phyloP scores from a whole-genome alignment of 345 rosid species.

The Citrus unshiu region DNA sequence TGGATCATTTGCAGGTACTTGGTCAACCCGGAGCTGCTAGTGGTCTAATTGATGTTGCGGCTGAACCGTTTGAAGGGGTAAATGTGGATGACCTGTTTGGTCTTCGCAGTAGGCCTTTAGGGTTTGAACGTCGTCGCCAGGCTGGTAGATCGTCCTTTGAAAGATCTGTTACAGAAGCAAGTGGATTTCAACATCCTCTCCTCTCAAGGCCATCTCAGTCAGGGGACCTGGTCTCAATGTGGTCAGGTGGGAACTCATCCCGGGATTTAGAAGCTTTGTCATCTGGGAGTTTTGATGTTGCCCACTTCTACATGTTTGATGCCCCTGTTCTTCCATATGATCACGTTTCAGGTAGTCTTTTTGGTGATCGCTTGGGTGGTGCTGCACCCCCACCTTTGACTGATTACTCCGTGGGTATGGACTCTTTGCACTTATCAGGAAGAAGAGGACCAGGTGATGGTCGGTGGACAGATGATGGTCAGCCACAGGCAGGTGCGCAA shows the following conservation, averaged over 20 bases:
- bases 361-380: constrained; percentile 66
- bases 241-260: constrained; percentile 64
- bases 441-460: constrained; percentile 85
- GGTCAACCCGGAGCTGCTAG: constrained; percentile 76
- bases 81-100: constrained; percentile 94
- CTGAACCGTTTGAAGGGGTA: constrained; percentile 96
- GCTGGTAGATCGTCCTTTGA: constrained; percentile 71
- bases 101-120: constrained; percentile 80
- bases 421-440: constrained; percentile 57
- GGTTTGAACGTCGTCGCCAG: constrained; percentile 83
- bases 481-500: constrained; percentile 77
- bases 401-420: constrained; percentile 77
- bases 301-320: constrained; percentile 92
- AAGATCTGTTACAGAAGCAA: constrained; percentile 62
- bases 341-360: constrained; percentile 59
- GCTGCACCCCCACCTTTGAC: constrained; percentile 71
- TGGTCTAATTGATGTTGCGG: constrained; percentile 77
- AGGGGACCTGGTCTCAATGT: constrained; percentile 54
- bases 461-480: constrained; percentile 97
- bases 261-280: constrained; percentile 74
- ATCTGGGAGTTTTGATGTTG: constrained; percentile 69
- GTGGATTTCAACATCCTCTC: constrained; percentile 93
- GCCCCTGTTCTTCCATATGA: constrained; percentile 83
- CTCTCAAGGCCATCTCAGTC: constrained; percentile 78
- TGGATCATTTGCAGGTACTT: constrained; percentile 89